phyloP scores from a whole-genome alignment of 2,329 filamentous ascomycete genomes.

The Xylaria sp. region DNA sequence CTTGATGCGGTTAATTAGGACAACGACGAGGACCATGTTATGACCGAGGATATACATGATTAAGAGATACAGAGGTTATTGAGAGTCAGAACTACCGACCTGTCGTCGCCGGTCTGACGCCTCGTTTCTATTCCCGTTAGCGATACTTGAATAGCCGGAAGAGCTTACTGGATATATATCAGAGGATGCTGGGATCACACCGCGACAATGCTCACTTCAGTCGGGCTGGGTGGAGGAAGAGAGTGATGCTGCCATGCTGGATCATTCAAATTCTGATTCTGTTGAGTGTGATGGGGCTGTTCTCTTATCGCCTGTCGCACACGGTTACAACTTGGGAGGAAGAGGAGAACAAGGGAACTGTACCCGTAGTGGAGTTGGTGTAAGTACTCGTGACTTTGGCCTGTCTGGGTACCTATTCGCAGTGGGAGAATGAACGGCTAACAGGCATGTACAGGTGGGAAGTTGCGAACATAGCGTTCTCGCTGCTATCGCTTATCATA shows the following conservation, averaged over 20 bases:
- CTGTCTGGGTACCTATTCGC: not conserved
- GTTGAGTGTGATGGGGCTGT: conserved; percentile 60
- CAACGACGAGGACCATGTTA: conserved; percentile 17
- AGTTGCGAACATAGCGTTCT: conserved; percentile 61
- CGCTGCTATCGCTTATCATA: conserved; percentile 58
- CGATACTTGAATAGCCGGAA: not conserved
- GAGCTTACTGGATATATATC: not conserved
- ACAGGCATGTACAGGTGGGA: conserved; percentile 60
- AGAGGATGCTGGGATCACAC: conserved; percentile 54
- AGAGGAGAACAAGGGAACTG: conserved; percentile 52
- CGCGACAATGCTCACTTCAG: conserved; percentile 64
- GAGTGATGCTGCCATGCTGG: conserved; percentile 62
- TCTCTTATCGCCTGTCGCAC: conserved; percentile 62
- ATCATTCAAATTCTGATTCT: conserved; percentile 58
- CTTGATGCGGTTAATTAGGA: not conserved
- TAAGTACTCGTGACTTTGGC: conserved; percentile 50
- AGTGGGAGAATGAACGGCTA: not conserved
- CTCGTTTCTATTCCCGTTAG: conserved; percentile 2
- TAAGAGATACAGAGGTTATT: not conserved
- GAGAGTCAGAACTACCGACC: not conserved
- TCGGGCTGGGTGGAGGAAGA: conserved; percentile 62
- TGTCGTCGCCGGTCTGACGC: not conserved
- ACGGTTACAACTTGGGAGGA: conserved; percentile 58
- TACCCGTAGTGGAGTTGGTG: conserved; percentile 61
- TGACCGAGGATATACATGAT: conserved; percentile 16